Conservation (phyloP, 108 stramenopile genomes). For the Nitzschia sp. region DNA sequence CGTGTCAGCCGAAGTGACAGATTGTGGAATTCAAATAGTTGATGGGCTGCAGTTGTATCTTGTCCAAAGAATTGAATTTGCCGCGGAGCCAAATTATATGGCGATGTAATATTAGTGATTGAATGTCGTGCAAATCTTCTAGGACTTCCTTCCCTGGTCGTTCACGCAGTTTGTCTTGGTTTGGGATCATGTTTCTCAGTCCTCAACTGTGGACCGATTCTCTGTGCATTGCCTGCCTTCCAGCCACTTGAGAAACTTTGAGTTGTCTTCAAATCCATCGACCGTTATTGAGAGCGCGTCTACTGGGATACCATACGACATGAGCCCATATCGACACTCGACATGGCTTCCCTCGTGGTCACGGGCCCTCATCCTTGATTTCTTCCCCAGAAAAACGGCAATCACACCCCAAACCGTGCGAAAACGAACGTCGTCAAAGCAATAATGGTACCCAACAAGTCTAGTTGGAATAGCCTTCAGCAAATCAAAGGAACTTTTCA, state of each 20-base stretch:
- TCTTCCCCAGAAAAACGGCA: slow-evolving; percentile 4
- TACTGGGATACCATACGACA: slow-evolving; percentile 18
- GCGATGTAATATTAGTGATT: too few relatives aligned
- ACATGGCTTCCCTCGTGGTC: slow-evolving; percentile 9
- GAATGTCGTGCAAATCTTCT: too few relatives aligned
- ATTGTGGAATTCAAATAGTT: too few relatives aligned
- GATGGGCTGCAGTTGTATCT: too few relatives aligned
- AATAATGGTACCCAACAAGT: slow-evolving; percentile 12
- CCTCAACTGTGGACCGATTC: neutral
- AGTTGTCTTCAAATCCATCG: slow-evolving; percentile 8
- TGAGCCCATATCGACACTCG: slow-evolving; percentile 16
- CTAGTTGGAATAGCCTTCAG: neutral
- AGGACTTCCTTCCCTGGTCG: too few relatives aligned
- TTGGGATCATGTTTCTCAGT: neutral
- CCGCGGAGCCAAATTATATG: too few relatives aligned
- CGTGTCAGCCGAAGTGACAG: too few relatives aligned
- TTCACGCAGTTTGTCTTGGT: too few relatives aligned
- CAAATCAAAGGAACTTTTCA: slow-evolving; percentile 1
- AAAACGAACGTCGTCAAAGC: slow-evolving; percentile 5
- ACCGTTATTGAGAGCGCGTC: slow-evolving; percentile 4
- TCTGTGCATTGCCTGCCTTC: neutral
- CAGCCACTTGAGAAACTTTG: slow-evolving; percentile 1
- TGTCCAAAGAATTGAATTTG: too few relatives aligned
- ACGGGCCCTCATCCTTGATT: neutral
- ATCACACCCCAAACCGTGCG: neutral